Percentiles rank a stretch among this genome's conserved stretches.
phyloP scores from a whole-genome alignment of 2,329 filamentous ascomycete genomes.

The Sporothrix schenckii region DNA sequence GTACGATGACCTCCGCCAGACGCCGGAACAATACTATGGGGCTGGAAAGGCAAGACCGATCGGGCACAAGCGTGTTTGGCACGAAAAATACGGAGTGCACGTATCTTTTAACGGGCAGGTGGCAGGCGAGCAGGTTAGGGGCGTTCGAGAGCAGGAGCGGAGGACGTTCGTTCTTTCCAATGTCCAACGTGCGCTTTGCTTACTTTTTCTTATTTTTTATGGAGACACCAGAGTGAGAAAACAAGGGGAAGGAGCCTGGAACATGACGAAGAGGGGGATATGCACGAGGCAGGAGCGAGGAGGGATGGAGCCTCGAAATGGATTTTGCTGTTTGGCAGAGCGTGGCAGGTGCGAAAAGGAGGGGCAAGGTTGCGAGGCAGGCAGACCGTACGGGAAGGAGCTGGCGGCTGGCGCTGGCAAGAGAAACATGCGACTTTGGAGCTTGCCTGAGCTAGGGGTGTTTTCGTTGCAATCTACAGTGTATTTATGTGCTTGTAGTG shows the following conservation, averaged over 20 bases:
- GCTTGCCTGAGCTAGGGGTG: background rate
- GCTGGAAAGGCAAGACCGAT: slow-evolving; percentile 13
- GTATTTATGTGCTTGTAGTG: slow-evolving; percentile 19
- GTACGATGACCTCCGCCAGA: no score
- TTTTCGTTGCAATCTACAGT: background rate
- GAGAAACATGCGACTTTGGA: background rate
- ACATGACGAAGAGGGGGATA: slow-evolving; percentile 18
- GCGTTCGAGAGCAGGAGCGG: background rate
- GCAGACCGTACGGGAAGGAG: background rate
- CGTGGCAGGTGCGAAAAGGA: slow-evolving; percentile 29
- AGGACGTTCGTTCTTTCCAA: no score
- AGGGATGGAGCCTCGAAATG: background rate
- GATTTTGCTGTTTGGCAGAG: background rate
- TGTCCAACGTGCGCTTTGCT: background rate
- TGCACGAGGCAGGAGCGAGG: slow-evolving; percentile 26
- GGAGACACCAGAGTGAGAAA: background rate
- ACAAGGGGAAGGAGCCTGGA: slow-evolving; percentile 17
- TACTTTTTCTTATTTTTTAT: slow-evolving; percentile 3
- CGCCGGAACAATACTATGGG: slow-evolving; percentile 3
- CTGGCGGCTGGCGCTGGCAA: background rate
- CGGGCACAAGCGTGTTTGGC: background rate
- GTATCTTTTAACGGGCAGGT: background rate
- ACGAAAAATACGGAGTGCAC: background rate
- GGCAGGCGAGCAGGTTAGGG: slow-evolving; percentile 3
- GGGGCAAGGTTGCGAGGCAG: slow-evolving; percentile 21